These are phyloP conservation scores for Ogataea degrootiae DNA, from an alignment of 805 yeast species.

Conservation along the genomic window DNA sequence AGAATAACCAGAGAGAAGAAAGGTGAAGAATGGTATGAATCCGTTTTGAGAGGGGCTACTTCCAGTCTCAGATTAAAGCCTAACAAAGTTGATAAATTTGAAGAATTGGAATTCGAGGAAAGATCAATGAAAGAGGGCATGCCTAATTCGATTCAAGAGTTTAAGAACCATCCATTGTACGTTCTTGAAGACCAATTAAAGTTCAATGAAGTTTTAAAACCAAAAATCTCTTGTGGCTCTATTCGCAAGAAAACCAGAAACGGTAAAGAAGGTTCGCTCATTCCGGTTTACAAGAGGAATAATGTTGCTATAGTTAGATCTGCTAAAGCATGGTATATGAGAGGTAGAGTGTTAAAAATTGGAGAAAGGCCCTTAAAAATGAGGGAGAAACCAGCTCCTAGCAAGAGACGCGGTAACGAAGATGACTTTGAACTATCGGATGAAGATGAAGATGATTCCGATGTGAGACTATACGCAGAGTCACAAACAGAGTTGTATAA, in stretches of 20 bases:
- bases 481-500: constrained; percentile 69
- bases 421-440: constrained; percentile 23
- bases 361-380: constrained; percentile 65
- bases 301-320: constrained; percentile 63
- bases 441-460: constrained; percentile 48
- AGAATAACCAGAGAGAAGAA: constrained; percentile 58
- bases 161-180: constrained; percentile 81
- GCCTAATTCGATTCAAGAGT: constrained; percentile 80
- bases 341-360: constrained; percentile 67
- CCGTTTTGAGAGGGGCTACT: constrained; percentile 35
- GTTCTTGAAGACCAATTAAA: constrained; percentile 72
- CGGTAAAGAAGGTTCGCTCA: constrained; percentile 33
- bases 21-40: constrained; percentile 58
- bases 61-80: constrained; percentile 19
- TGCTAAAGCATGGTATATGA: constrained; percentile 81
- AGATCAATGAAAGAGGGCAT: constrained; percentile 75
- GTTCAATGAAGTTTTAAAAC: constrained; percentile 66
- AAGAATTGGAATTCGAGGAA: constrained; percentile 54
- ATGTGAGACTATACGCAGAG: constrained; percentile 60
- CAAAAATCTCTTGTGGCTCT: constrained; percentile 71
- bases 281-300: constrained; percentile 64
- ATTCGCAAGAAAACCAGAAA: constrained; percentile 41
- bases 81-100: constrained; percentile 44
- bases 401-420: constrained; percentile 17
- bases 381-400: constrained; percentile 22